These are phyloP conservation scores for Saksenaea vasiformis DNA, from an alignment of 371 early-diverging fungal species.

Conservation along the genomic window DNA sequence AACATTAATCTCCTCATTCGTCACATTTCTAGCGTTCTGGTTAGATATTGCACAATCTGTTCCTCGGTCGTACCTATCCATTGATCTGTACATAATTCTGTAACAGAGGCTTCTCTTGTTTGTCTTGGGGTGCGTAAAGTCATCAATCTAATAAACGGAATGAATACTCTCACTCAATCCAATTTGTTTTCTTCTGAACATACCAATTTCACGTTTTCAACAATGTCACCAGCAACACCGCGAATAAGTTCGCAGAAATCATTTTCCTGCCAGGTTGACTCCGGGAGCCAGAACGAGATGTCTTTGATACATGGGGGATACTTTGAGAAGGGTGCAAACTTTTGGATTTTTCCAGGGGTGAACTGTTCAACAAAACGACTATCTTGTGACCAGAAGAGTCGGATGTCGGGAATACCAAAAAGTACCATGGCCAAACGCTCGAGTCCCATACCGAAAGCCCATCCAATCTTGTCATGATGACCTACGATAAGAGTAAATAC, in stretches of 20 bases:
- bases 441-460: slow-evolving; percentile 97
- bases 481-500: slow-evolving; percentile 27
- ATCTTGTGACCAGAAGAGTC: slow-evolving; percentile 95
- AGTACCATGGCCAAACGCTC: slow-evolving; percentile 97
- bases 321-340: slow-evolving; percentile 83
- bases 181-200: slow-evolving; percentile 7
- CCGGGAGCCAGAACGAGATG: slow-evolving; percentile 89
- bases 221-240: slow-evolving; percentile 91
- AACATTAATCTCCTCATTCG: slow-evolving; percentile 91
- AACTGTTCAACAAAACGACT: slow-evolving; percentile 90
- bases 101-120: slow-evolving; percentile 83
- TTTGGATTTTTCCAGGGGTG: slow-evolving; percentile 58
- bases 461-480: slow-evolving; percentile 78
- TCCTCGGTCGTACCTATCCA: slow-evolving; percentile 64
- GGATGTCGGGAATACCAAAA: slow-evolving; percentile 94
- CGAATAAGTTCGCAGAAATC: slow-evolving; percentile 92
- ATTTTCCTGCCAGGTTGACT: slow-evolving; percentile 80
- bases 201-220: slow-evolving; percentile 86
- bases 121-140: slow-evolving; percentile 87
- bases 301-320: slow-evolving; percentile 92
- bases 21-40: slow-evolving; percentile 52
- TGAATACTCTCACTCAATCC: background rate
- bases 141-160: slow-evolving; percentile 68
- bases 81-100: slow-evolving; percentile 91
- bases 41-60: background rate